Evolutionary conservation across 2,329 filamentous ascomycete genomes (phyloP).

Genomic region (Aspergillus costaricaensis): DNA sequence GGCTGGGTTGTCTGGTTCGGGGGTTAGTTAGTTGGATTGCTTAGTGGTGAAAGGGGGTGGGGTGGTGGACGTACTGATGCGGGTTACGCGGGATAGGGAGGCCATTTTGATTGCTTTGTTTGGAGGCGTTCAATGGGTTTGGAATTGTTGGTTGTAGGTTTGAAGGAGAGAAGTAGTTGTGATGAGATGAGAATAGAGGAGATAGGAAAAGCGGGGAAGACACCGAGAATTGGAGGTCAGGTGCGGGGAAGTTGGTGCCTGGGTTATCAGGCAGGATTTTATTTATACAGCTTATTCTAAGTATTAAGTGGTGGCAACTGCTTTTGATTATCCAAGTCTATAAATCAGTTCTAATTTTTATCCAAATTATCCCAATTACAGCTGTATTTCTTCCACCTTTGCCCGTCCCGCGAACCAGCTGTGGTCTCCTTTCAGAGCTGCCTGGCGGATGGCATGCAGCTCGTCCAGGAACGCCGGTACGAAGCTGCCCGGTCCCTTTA

Average conservation of each 20-base stretch:
- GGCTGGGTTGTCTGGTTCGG: conserved; percentile 45
- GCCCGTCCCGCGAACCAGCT: conserved; percentile 41
- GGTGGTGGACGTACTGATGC: conserved; percentile 30
- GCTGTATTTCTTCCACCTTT: conserved; percentile 36
- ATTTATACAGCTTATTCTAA: neutral
- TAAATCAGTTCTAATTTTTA: neutral
- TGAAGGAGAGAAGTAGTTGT: neutral
- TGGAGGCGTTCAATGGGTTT: neutral
- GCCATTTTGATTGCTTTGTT: conserved; percentile 19
- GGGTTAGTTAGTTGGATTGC: conserved; percentile 15
- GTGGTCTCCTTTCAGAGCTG: conserved; percentile 33
- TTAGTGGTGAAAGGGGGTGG: no score
- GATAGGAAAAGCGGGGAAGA: conserved; percentile 3
- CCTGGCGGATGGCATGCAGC: conserved; percentile 50
- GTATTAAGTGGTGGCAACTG: neutral
- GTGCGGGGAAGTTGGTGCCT: conserved; percentile 5
- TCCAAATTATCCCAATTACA: conserved; percentile 16
- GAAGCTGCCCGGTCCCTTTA: conserved; percentile 82
- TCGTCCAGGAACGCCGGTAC: conserved; percentile 82
- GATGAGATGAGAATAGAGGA: neutral
- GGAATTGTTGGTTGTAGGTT: neutral
- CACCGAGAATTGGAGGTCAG: neutral
- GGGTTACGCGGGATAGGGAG: conserved; percentile 21
- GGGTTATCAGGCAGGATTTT: neutral
- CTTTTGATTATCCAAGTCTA: neutral